Evolutionary conservation across 1,284 basidiomycete species (phyloP).

Genomic region (Sanghuangporus weigelae): DNA sequence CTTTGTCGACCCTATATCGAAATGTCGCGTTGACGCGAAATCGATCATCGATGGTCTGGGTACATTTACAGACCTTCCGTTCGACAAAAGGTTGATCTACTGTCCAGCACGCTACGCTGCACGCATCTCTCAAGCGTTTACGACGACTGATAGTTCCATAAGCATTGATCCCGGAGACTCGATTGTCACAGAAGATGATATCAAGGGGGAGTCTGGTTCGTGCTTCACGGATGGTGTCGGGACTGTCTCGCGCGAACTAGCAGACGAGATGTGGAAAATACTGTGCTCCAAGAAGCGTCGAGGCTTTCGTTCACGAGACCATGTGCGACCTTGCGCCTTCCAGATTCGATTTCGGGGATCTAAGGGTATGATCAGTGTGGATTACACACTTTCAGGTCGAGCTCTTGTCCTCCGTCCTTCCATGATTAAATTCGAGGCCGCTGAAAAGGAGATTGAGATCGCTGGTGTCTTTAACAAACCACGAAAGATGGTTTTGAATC

Average conservation of each 20-base stretch:
- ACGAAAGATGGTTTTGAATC: slow-evolving; percentile 54
- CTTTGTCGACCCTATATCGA: slow-evolving; percentile 32
- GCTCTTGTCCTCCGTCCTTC: slow-evolving; percentile 47
- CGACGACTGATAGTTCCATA: slow-evolving; percentile 59
- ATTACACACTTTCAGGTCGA: slow-evolving; percentile 41
- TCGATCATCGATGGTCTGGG: slow-evolving; percentile 51
- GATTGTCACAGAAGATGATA: slow-evolving; percentile 41
- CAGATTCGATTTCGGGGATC: slow-evolving; percentile 59
- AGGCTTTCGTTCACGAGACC: slow-evolving; percentile 26
- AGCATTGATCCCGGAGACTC: slow-evolving; percentile 48
- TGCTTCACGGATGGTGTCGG: slow-evolving; percentile 69
- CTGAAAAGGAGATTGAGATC: slow-evolving; percentile 51
- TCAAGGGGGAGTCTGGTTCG: slow-evolving; percentile 30
- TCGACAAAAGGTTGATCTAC: slow-evolving; percentile 41
- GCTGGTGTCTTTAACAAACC: slow-evolving; percentile 59
- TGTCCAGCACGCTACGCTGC: slow-evolving; percentile 70
- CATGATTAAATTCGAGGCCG: slow-evolving; percentile 60
- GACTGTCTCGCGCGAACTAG: slow-evolving; percentile 55
- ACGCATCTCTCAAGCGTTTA: slow-evolving; percentile 67
- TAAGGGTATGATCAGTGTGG: slow-evolving; percentile 59
- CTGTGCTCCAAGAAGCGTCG: slow-evolving; percentile 37
- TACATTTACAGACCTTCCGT: slow-evolving; percentile 40
- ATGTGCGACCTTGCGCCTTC: slow-evolving; percentile 40
- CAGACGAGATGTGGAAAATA: slow-evolving; percentile 43
- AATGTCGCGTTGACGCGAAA: slow-evolving; percentile 34